Base-by-base conservation (phyloP, 306 rosid genomes). In the Vigna radiata region DNA sequence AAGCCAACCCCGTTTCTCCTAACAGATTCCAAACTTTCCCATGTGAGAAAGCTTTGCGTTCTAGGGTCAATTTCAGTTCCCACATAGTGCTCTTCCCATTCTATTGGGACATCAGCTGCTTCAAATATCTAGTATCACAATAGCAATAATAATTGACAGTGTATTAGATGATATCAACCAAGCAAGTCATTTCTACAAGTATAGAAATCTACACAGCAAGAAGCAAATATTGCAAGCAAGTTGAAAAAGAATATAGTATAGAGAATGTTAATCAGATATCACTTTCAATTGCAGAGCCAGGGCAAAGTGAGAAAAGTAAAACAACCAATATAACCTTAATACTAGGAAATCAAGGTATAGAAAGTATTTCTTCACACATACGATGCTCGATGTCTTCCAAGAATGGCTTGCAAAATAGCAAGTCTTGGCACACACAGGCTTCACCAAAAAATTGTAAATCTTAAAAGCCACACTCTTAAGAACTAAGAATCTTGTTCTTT, bases 1-100 rank as follows among this genome's bases (percentile, higher is more conserved):
- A 96, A 86, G 81, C 99, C 98, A 49, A 96, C 97, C 87, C 75
- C 33, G 65, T 96, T 96, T 80, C 27, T 72, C 70, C 96, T 79
- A 10, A 96, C 97, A 0, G 99, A 96, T 80, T 92, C 99, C 59
- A 96, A 86, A 83, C 99, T 96, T 81, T 96, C 99, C 99, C 97
- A 96, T 79, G 99, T 92, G 2, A 96, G 83, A 73, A 91, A 96
- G 83, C 99, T 96, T 72, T 96, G 96, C 5, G 99, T 96, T 80
- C 93, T 84, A 7, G 96, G 97, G 82, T 96, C 99, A 17, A 96
- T 86, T 78, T 88, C 79, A 14, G 84, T 82, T 62, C 97, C 91
- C 44, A 92, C 98, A 49, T 87, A 91, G 82, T 96, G 97, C 50
- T 96, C 99, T 85, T 96, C 99, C 99, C 99, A 92, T 83, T 92